Conservation (phyloP, 208 protist species). For the Acanthamoeba lugdunensis region DNA sequence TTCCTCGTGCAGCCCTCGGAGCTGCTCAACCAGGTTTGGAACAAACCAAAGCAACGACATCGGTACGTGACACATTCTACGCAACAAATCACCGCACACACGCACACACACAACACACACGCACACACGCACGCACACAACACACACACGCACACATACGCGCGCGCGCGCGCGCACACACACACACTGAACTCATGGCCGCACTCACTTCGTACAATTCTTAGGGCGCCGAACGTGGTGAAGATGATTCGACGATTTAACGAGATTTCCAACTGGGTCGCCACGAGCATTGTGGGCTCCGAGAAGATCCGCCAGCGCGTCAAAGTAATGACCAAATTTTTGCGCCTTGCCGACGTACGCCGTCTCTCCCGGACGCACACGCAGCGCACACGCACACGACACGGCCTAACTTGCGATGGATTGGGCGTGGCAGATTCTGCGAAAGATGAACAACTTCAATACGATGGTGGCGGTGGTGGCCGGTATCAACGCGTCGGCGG, state of each 20-base stretch:
- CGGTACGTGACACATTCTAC: background rate
- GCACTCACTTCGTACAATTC: too few species aligned
- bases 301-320: constrained; percentile 17
- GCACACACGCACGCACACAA: too few species aligned
- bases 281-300: background rate
- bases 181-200: too few species aligned
- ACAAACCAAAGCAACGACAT: constrained; percentile 24
- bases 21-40: constrained; percentile 38
- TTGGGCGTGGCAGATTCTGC: background rate
- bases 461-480: constrained; percentile 70
- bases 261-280: constrained; percentile 29
- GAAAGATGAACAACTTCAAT: constrained; percentile 79
- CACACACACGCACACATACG: too few species aligned
- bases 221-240: constrained; percentile 28
- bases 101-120: too few species aligned
- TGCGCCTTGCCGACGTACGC: background rate
- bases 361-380: background rate
- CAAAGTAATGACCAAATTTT: constrained; percentile 31
- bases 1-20: background rate
- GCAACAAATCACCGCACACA: background rate
- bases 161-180: too few species aligned
- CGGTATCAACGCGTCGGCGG: constrained; percentile 62
- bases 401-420: background rate
- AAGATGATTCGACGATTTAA: constrained; percentile 57
- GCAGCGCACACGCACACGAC: too few species aligned